Evolutionary conservation across 345 rosid genomes (phyloP).

Genomic region (Triadica sebifera): DNA sequence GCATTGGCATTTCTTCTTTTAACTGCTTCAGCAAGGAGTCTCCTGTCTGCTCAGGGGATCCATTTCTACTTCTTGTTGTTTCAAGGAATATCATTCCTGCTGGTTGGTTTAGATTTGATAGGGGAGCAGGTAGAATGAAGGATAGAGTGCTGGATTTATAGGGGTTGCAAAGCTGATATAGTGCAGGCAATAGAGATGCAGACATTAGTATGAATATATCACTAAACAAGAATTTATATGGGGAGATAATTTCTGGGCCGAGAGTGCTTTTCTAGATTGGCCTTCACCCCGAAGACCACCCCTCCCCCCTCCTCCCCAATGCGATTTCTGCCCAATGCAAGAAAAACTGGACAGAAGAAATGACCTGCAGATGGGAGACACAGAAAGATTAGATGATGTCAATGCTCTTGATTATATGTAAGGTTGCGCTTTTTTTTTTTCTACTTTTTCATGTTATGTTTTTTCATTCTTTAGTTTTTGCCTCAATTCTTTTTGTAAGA

Average conservation of each 20-base stretch:
- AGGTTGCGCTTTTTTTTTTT: conserved; percentile 5
- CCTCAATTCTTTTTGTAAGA: conserved; percentile 48
- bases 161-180: background rate
- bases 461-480: conserved; percentile 47
- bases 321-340: conserved; percentile 13
- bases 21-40: conserved; percentile 84
- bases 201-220: conserved; percentile 8
- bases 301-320: too few relatives aligned
- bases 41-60: conserved; percentile 90
- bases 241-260: conserved; percentile 10
- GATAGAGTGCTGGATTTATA: background rate
- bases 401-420: conserved; percentile 22
- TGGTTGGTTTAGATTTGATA: conserved; percentile 90
- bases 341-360: conserved; percentile 20
- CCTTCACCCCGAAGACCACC: conserved; percentile 21
- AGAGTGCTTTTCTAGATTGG: conserved; percentile 17
- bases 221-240: background rate
- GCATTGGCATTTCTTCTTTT: conserved; percentile 79
- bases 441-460: background rate
- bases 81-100: conserved; percentile 89
- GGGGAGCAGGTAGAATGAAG: conserved; percentile 86
- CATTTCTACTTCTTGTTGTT: conserved; percentile 97
- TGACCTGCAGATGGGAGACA: conserved; percentile 13
- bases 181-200: conserved; percentile 11
- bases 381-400: conserved; percentile 8